Evolutionary conservation across 371 early-diverging fungal genomes (phyloP).

Genomic region (Saksenaea oblongispora): DNA sequence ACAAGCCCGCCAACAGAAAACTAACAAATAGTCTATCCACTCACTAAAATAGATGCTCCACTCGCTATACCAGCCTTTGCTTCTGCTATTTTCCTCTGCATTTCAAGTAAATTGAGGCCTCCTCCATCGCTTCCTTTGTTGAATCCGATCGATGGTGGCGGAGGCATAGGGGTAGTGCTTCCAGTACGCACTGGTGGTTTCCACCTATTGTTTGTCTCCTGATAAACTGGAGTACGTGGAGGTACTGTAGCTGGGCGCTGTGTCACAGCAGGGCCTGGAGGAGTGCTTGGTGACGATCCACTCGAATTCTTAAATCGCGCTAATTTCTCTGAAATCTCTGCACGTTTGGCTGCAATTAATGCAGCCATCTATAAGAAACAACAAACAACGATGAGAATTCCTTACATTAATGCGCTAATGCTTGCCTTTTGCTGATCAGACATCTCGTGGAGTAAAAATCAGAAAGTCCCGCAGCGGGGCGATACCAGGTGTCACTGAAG

Average conservation of each 20-base stretch:
- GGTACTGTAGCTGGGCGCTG: background rate
- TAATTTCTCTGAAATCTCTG: constrained; percentile 41
- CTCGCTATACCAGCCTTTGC: constrained; percentile 34
- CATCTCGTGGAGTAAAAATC: no score
- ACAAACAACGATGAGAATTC: background rate
- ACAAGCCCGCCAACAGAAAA: background rate
- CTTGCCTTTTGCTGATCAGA: no score
- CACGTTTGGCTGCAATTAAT: constrained; percentile 38
- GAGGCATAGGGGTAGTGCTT: background rate
- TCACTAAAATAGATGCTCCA: constrained; percentile 7
- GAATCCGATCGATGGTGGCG: constrained; percentile 2
- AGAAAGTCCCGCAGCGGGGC: no score
- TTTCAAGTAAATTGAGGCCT: constrained; percentile 30
- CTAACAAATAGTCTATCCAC: background rate
- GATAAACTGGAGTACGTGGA: constrained; percentile 3
- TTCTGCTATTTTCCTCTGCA: constrained; percentile 57
- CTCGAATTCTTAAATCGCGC: constrained; percentile 35
- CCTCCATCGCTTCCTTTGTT: background rate
- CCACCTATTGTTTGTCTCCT: constrained; percentile 3
- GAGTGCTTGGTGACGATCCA: background rate
- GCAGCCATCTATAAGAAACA: constrained; percentile 19
- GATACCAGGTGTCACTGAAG: no score
- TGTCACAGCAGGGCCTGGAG: background rate
- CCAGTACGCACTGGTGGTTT: constrained; percentile 10
- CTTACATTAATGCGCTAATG: no score